Evolutionary conservation across 495 filamentous ascomycete species (phyloP).

Genomic region (Lasiosphaeriaceae sp.): DNA sequence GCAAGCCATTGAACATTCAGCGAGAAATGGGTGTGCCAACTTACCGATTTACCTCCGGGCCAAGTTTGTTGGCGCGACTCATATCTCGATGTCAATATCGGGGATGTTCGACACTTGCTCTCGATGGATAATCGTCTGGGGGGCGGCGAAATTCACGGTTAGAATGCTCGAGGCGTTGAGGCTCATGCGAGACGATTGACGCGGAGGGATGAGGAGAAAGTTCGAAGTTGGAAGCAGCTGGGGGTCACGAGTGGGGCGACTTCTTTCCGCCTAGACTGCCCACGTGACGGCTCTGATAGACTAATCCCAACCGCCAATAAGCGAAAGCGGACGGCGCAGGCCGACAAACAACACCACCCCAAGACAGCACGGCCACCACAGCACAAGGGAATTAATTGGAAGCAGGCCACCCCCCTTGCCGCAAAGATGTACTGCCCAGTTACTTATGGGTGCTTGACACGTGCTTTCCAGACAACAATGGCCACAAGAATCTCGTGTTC

Average conservation of each 20-base stretch:
- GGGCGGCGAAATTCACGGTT: constrained; percentile 8
- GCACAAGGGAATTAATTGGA: too few relatives aligned
- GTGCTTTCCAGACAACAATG: too few relatives aligned
- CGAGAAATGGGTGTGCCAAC: constrained; percentile 29
- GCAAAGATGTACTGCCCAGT: too few relatives aligned
- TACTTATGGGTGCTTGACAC: too few relatives aligned
- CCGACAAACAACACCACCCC: too few relatives aligned
- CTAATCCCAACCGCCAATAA: neutral
- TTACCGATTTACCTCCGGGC: constrained; percentile 93
- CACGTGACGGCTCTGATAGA: constrained; percentile 24
- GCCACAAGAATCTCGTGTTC: too few relatives aligned
- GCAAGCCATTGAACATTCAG: neutral
- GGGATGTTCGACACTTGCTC: constrained; percentile 22
- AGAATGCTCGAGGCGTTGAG: constrained; percentile 17
- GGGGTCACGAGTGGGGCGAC: constrained; percentile 14
- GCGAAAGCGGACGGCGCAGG: too few relatives aligned
- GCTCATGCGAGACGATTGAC: constrained; percentile 27
- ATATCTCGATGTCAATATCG: constrained; percentile 54
- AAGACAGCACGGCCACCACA: too few relatives aligned
- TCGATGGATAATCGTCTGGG: constrained; percentile 16
- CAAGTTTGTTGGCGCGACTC: constrained; percentile 82
- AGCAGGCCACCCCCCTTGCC: too few relatives aligned
- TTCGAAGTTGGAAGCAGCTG: constrained; percentile 20
- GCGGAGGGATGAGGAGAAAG: constrained; percentile 35
- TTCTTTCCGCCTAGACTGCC: constrained; percentile 16